Conservation (phyloP, 768 basidiomycete genomes). For the Lentinula detonsa region DNA sequence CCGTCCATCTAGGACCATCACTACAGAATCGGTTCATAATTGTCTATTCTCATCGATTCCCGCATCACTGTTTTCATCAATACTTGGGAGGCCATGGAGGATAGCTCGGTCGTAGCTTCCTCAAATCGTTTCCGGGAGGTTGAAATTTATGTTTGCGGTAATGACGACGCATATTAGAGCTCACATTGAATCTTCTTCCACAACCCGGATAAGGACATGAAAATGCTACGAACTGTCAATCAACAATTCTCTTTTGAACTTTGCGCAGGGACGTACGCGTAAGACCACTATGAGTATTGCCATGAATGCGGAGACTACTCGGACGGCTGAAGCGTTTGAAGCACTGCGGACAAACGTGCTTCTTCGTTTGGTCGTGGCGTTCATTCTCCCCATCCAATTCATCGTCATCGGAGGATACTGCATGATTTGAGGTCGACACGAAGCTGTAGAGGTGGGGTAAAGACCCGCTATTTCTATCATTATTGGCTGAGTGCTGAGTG, state of each 20-base stretch:
- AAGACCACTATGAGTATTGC: conserved; percentile 64
- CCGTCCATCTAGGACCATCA: not conserved
- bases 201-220: conserved; percentile 70
- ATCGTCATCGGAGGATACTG: not conserved
- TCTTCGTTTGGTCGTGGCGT: conserved; percentile 17
- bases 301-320: conserved; percentile 59
- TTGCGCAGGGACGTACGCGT: conserved; percentile 42
- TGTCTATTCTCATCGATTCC: not conserved
- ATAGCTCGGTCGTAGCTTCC: not conserved
- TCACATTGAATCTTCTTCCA: conserved; percentile 74
- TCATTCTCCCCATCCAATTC: not conserved
- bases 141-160: conserved; percentile 53
- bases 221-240: conserved; percentile 41
- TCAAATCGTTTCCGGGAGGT: not conserved
- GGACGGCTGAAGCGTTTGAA: conserved; percentile 64
- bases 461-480: not conserved
- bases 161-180: conserved; percentile 81
- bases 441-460: not conserved
- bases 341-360: conserved; percentile 49
- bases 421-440: not conserved
- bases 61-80: not conserved
- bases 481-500: not conserved
- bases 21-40: not conserved
- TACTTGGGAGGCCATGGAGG: not conserved
- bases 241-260: not conserved